Evolutionary conservation across 2,329 filamentous ascomycete genomes (phyloP).

Genomic region (Fusarium miscanthi): DNA sequence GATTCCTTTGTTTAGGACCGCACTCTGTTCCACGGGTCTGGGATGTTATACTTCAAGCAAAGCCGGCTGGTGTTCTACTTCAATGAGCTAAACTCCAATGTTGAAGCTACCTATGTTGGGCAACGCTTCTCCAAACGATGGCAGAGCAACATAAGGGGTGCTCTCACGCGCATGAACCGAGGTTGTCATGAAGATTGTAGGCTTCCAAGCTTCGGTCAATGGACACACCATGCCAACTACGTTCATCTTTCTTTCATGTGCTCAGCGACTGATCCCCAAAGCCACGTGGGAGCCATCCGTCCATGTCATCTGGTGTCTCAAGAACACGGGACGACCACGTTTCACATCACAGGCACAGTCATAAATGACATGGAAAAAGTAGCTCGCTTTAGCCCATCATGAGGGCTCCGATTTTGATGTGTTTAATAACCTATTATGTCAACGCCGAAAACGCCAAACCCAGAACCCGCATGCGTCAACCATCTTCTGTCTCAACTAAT

Average conservation of each 20-base stretch:
- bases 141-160: no score
- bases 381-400: constrained; percentile 4
- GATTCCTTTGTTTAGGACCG: no score
- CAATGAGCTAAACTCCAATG: background rate
- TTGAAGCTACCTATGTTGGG: background rate
- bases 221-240: background rate
- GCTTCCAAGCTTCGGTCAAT: background rate
- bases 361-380: background rate
- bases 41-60: background rate
- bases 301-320: constrained; percentile 16
- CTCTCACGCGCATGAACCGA: background rate
- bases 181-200: background rate
- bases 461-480: constrained; percentile 24
- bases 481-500: constrained; percentile 34
- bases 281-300: constrained; percentile 18
- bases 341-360: background rate
- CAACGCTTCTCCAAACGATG: background rate
- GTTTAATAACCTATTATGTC: constrained; percentile 23
- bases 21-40: background rate
- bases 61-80: background rate
- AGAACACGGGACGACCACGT: background rate
- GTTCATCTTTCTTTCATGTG: background rate
- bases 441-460: constrained; percentile 42
- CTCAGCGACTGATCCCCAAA: background rate
- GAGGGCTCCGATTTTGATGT: constrained; percentile 16